Percentiles rank a stretch among this genome's conserved stretches.
Evolutionary conservation across 306 rosid genomes (phyloP).

Genomic region (Sechiopsis laciniata): DNA sequence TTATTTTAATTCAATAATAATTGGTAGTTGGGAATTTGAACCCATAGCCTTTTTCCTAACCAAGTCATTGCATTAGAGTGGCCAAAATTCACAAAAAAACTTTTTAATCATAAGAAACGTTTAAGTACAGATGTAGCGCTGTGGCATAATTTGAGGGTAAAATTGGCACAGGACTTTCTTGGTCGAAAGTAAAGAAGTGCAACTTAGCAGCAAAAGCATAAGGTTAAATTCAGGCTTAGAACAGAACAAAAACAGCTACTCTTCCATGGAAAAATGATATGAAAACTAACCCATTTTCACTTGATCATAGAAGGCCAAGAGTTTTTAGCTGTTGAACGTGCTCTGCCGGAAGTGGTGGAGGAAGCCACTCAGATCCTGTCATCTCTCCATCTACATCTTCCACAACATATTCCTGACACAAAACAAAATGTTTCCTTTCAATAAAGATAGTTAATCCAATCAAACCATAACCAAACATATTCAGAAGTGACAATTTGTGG

Average conservation of each 20-base stretch:
- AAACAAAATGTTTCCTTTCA: background rate
- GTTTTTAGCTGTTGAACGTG: constrained; percentile 88
- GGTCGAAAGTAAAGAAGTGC: too few relatives aligned
- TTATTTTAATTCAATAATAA: too few relatives aligned
- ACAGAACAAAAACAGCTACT: constrained; percentile 12
- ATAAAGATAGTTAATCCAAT: too few relatives aligned
- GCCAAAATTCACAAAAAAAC: background rate
- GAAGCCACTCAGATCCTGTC: constrained; percentile 84
- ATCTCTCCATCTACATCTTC: constrained; percentile 94
- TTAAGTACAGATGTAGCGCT: background rate
- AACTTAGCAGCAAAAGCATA: constrained; percentile 4
- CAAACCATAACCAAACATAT: background rate
- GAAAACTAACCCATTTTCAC: constrained; percentile 22
- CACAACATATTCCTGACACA: constrained; percentile 76
- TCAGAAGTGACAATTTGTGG: too few relatives aligned
- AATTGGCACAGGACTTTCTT: too few relatives aligned
- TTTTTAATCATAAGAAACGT: background rate
- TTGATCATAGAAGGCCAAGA: constrained; percentile 66
- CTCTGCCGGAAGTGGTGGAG: constrained; percentile 78
- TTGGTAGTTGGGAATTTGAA: too few relatives aligned
- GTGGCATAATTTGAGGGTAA: background rate
- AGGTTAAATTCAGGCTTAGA: background rate
- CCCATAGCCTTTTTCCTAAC: too few relatives aligned
- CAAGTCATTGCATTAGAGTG: background rate
- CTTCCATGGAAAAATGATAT: constrained; percentile 22